Evolutionary conservation across 805 yeast species (phyloP).

Genomic region (Schwanniomyces pseudopolymorphus): DNA sequence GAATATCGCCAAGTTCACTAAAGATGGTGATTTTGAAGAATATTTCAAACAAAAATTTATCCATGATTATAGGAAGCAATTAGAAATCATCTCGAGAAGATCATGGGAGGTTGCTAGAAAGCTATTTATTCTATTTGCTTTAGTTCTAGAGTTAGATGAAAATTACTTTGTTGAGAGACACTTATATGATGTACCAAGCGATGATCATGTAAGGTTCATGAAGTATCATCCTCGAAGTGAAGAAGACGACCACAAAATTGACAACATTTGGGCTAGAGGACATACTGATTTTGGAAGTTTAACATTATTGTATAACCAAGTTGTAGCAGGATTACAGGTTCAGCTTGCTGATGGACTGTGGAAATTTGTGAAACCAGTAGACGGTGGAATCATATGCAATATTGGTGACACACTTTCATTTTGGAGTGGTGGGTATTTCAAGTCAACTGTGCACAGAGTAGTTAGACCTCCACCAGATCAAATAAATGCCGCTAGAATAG

Average conservation of each 20-base stretch:
- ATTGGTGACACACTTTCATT: constrained; percentile 32
- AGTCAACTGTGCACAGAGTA: constrained; percentile 32
- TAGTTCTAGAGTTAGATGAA: constrained; percentile 30
- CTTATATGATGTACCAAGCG: constrained; percentile 28
- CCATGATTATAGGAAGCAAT: constrained; percentile 16
- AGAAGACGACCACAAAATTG: constrained; percentile 27
- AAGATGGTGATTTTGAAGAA: constrained; percentile 14
- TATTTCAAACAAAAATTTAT: constrained; percentile 17
- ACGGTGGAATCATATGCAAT: constrained; percentile 29
- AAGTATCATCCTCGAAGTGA: constrained; percentile 24
- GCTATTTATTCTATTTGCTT: constrained; percentile 28
- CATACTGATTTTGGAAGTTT: constrained; percentile 35
- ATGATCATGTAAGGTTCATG: constrained; percentile 32
- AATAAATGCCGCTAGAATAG: constrained; percentile 24
- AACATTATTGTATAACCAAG: constrained; percentile 31
- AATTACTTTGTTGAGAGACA: constrained; percentile 29
- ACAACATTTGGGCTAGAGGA: constrained; percentile 30
- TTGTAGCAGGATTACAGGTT: constrained; percentile 33
- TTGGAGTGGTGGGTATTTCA: constrained; percentile 34
- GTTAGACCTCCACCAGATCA: constrained; percentile 34
- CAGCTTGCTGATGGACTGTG: constrained; percentile 24
- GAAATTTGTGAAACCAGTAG: constrained; percentile 33
- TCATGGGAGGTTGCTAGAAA: constrained; percentile 20
- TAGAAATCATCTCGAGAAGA: constrained; percentile 18
- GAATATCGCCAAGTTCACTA: no score